phyloP scores from a whole-genome alignment of 2,329 filamentous ascomycete genomes.

The Thielaviopsis populi region DNA sequence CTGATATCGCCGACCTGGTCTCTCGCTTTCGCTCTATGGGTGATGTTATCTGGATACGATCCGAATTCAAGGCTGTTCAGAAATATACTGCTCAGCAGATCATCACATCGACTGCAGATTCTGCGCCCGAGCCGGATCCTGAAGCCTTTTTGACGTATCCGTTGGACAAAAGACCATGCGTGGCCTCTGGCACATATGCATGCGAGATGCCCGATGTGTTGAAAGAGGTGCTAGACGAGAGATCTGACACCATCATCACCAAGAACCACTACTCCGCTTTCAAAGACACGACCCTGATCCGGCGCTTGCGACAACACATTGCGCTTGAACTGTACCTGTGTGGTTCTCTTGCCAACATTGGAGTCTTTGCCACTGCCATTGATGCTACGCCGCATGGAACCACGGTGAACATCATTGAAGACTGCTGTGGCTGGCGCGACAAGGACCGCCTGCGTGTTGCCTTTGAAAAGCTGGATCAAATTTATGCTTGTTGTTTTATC shows the following conservation, averaged over 20 bases:
- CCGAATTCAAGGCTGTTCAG: constrained; percentile 51
- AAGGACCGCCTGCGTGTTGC: constrained; percentile 55
- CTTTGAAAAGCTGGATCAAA: constrained; percentile 53
- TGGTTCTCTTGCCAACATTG: constrained; percentile 73
- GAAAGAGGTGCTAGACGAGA: constrained; percentile 31
- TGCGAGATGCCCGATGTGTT: constrained; percentile 31
- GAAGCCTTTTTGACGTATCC: constrained; percentile 35
- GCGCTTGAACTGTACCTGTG: constrained; percentile 83
- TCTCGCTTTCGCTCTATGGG: constrained; percentile 56
- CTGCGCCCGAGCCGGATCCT: constrained; percentile 19
- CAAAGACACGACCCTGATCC: constrained; percentile 54
- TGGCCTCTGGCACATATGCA: constrained; percentile 31
- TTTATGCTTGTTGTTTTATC: constrained; percentile 57
- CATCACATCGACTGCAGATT: constrained; percentile 15
- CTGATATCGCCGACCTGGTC: constrained; percentile 50
- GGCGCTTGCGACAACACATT: constrained; percentile 67
- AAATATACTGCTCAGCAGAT: constrained; percentile 11
- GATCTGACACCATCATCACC: constrained; percentile 35
- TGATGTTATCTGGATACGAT: constrained; percentile 72
- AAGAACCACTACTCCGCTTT: constrained; percentile 88
- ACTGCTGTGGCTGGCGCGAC: constrained; percentile 72
- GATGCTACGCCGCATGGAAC: constrained; percentile 82
- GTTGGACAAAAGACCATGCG: constrained; percentile 26
- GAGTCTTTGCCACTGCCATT: constrained; percentile 78
- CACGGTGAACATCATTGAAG: constrained; percentile 70